Evolutionary conservation across 805 yeast genomes (phyloP), one percentile per base, ranked within the genome.

Genomic region (Blastobotrys robertii): DNA sequence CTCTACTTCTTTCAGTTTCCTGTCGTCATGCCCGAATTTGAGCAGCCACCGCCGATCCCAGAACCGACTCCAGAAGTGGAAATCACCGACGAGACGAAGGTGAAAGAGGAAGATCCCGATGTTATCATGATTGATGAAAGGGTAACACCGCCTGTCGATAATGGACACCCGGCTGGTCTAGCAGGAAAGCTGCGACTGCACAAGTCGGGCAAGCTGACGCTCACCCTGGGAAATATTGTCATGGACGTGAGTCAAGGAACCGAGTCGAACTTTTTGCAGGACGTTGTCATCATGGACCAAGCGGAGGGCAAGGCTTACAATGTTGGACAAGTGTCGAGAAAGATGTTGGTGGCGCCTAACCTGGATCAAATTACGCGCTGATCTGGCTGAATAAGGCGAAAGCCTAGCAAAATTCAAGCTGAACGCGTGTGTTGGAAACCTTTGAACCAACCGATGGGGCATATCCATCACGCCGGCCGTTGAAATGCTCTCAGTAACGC

Each of bases 151-250:
- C 33, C 29, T 30, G 28, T 8, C 12, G 16, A 29, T 11, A 30
- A 14, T 8, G 32, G 13, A 13, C 38, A 38, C n/a, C 54, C 53
- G 0, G 62, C 64, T 33, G 96, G 96, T 1, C 68, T 68, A 43
- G 69, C 86, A 32, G 97, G 97, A 4, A 69, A 73, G 8, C 56
- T 90, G 30, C 74, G 90, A 43, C 68, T 80, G 37, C 96, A 88
- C 59, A 75, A 79, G 54, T 84, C 95, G 1, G 97, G 97, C 2
- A 84, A 75, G 57, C 60, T 86, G 14, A 71, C 94, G 3, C 72
- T 88, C 60, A 73, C 76, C 46, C 65, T 90, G 32, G 95, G 95
- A 10, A 74, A 77, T 41, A 73, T 76, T 6, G 68, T 74, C 2
- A 72, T 79, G 70, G 85, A 81, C 44, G 77, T 87, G 15, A 67